These are phyloP conservation scores for Cocos nucifera DNA, from an alignment of 176 grass and related monocot genomes.

Conservation along the genomic window DNA sequence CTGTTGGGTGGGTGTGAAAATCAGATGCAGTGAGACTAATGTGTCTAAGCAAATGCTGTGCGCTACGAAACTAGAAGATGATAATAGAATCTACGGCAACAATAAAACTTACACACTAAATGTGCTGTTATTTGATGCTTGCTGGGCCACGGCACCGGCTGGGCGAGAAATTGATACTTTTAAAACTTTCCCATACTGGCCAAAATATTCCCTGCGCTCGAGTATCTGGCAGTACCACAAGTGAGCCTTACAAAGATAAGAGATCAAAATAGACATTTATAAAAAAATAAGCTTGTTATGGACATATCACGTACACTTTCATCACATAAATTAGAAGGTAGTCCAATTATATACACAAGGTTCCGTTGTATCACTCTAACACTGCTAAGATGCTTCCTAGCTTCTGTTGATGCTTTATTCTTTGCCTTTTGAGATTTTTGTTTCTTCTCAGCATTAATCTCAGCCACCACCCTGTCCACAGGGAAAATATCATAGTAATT, in stretches of 20 bases:
- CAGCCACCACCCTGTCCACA: slow-evolving; percentile 47
- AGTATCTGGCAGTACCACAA: slow-evolving; percentile 50
- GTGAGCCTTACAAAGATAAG: neutral
- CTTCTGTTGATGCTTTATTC: slow-evolving; percentile 50
- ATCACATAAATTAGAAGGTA: slow-evolving; percentile 76
- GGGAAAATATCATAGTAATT: neutral
- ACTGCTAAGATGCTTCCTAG: slow-evolving; percentile 82
- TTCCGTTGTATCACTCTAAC: slow-evolving; percentile 95
- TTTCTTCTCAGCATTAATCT: slow-evolving; percentile 73
- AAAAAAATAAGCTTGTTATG: slow-evolving; percentile 2
- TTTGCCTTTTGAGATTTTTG: slow-evolving; percentile 74
- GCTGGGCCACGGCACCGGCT: slow-evolving; percentile 52
- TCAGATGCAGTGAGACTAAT: too few relatives aligned
- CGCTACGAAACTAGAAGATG: too few relatives aligned
- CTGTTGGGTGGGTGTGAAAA: too few relatives aligned
- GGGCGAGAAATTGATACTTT: slow-evolving; percentile 91
- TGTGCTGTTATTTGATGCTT: slow-evolving; percentile 56
- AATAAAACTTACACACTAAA: slow-evolving; percentile 75
- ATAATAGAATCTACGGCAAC: too few relatives aligned
- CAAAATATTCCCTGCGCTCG: slow-evolving; percentile 96
- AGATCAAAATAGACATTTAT: slow-evolving; percentile 8
- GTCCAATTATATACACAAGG: slow-evolving; percentile 93
- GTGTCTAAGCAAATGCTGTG: too few relatives aligned
- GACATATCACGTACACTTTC: slow-evolving; percentile 51
- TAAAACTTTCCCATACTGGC: slow-evolving; percentile 90